phyloP scores from a whole-genome alignment of 1,284 basidiomycete species.

The Trichosporon coremiiforme region DNA sequence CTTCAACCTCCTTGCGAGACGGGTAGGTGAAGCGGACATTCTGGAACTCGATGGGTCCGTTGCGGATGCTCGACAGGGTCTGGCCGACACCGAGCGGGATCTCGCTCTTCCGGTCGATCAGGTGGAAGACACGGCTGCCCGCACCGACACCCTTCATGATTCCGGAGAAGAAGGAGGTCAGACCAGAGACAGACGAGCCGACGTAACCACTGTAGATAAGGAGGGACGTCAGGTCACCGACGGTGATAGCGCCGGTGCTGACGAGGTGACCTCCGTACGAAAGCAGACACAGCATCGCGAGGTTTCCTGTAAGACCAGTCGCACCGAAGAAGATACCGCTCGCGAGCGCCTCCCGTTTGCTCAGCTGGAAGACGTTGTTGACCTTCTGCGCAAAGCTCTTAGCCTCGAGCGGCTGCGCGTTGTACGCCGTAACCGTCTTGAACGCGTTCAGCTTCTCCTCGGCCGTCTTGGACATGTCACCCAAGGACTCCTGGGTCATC shows the following conservation, averaged over 20 bases:
- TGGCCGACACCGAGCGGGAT: constrained; percentile 69
- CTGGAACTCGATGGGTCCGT: constrained; percentile 74
- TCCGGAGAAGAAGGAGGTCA: constrained; percentile 58
- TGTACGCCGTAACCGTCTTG: constrained; percentile 90
- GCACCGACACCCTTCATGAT: constrained; percentile 70
- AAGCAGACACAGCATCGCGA: constrained; percentile 82
- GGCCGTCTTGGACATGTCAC: constrained; percentile 90
- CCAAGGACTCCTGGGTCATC: constrained; percentile 88
- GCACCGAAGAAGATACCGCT: constrained; percentile 90
- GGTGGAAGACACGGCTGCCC: constrained; percentile 86
- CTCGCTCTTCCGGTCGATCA: constrained; percentile 76
- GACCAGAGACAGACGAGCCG: constrained; percentile 56
- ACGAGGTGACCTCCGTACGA: constrained; percentile 94
- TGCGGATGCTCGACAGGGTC: constrained; percentile 61
- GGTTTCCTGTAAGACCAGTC: constrained; percentile 92
- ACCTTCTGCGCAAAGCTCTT: constrained; percentile 62
- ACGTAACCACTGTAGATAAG: constrained; percentile 84
- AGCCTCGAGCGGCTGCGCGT: constrained; percentile 71
- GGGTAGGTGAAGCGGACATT: constrained; percentile 84
- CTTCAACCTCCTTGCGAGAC: constrained; percentile 71
- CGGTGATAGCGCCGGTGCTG: constrained; percentile 79
- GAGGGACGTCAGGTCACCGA: constrained; percentile 86
- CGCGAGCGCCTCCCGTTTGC: constrained; percentile 84
- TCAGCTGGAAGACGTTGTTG: constrained; percentile 70
- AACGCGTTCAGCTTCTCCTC: constrained; percentile 91